These are phyloP conservation scores for Penicillium sp. DNA, from an alignment of 2,329 filamentous ascomycete genomes.

Conservation along the genomic window DNA sequence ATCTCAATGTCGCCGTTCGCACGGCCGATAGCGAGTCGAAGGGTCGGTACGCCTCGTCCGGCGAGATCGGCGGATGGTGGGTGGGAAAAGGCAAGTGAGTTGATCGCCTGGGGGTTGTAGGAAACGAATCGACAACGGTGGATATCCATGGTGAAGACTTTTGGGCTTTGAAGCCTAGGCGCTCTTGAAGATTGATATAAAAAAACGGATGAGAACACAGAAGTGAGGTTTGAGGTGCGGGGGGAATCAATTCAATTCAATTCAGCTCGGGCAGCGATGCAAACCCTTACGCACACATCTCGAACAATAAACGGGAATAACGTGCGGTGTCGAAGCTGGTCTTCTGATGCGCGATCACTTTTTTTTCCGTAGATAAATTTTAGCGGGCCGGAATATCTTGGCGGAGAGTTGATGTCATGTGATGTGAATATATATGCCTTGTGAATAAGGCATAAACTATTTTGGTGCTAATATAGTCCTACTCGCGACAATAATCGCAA, in stretches of 20 bases:
- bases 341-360: constrained; percentile 22
- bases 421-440: constrained; percentile 5
- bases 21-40: constrained; percentile 83
- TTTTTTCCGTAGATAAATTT: constrained; percentile 33
- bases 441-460: not conserved
- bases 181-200: constrained; percentile 10
- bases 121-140: constrained; percentile 96
- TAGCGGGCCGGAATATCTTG: constrained; percentile 30
- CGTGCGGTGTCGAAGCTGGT: constrained; percentile 19
- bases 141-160: constrained; percentile 71
- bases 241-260: constrained; percentile 16
- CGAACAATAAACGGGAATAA: constrained; percentile 6
- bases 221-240: constrained; percentile 5
- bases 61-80: constrained; percentile 51
- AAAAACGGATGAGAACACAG: constrained; percentile 7
- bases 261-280: constrained; percentile 14
- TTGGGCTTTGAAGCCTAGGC: constrained; percentile 17
- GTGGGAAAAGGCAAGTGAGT: constrained; percentile 91
- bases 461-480: not conserved
- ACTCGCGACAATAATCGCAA: not conserved
- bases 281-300: constrained; percentile 26
- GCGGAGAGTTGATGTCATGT: constrained; percentile 14
- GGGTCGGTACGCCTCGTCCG: constrained; percentile 55
- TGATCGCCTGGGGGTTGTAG: constrained; percentile 88
- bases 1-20: constrained; percentile 97